Evolutionary conservation across 768 basidiomycete species (phyloP).

Genomic region (Russula sp.): DNA sequence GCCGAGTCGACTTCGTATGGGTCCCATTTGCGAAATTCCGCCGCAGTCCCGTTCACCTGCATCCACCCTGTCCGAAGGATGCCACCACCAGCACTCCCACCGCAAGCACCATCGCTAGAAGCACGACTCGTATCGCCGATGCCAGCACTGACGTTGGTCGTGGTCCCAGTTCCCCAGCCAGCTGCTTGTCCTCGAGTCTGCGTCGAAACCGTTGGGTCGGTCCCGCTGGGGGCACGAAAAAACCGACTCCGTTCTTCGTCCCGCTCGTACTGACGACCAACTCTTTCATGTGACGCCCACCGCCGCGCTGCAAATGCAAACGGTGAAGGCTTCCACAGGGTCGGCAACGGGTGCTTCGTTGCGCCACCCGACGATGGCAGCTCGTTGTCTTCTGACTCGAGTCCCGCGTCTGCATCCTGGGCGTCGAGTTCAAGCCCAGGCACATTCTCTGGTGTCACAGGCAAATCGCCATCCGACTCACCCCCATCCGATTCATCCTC

Average conservation of each 20-base stretch:
- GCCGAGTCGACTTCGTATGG: slow-evolving; percentile 9
- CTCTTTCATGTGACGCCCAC: slow-evolving; percentile 13
- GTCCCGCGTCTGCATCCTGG: slow-evolving; percentile 6
- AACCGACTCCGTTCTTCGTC: slow-evolving; percentile 6
- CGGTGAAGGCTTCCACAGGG: slow-evolving; percentile 21
- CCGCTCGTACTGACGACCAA: background rate
- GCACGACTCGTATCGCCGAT: slow-evolving; percentile 1
- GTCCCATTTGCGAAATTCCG: slow-evolving; percentile 5
- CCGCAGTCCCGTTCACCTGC: slow-evolving; percentile 13
- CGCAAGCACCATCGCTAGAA: slow-evolving; percentile 1
- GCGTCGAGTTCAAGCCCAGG: slow-evolving; percentile 4
- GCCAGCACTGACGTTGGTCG: background rate
- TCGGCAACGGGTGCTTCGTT: background rate
- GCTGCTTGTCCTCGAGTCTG: background rate
- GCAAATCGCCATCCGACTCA: slow-evolving; percentile 21
- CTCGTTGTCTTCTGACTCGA: slow-evolving; percentile 18
- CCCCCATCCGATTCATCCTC: slow-evolving; percentile 11
- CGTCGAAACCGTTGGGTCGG: background rate
- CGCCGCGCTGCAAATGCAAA: slow-evolving; percentile 18
- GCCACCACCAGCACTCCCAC: background rate
- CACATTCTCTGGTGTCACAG: slow-evolving; percentile 21
- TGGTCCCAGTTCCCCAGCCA: background rate
- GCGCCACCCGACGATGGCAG: slow-evolving; percentile 12
- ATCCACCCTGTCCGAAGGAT: slow-evolving; percentile 10
- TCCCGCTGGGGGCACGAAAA: slow-evolving; percentile 3